These are phyloP conservation scores for Metarhizium brunneum DNA, from an alignment of 2,329 filamentous ascomycete genomes.

Conservation along the genomic window DNA sequence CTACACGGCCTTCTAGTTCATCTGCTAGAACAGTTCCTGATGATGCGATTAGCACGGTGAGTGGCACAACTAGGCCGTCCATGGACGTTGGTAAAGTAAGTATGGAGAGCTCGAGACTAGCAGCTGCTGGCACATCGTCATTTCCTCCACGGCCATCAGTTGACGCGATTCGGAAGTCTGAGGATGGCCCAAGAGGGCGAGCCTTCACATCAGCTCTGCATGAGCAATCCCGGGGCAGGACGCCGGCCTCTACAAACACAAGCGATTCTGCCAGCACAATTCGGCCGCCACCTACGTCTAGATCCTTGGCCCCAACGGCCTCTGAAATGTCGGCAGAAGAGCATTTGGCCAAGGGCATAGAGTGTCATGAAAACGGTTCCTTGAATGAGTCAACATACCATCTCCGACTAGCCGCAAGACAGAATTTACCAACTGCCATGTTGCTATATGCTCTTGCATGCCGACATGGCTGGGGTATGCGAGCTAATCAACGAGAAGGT, in stretches of 20 bases:
- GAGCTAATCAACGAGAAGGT: slow-evolving; percentile 80
- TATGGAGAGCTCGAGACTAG: slow-evolving; percentile 31
- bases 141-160: slow-evolving; percentile 36
- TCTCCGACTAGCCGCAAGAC: slow-evolving; percentile 76
- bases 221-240: slow-evolving; percentile 31
- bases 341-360: slow-evolving; percentile 82
- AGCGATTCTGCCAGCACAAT: slow-evolving; percentile 48
- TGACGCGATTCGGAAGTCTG: slow-evolving; percentile 33
- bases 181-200: slow-evolving; percentile 40
- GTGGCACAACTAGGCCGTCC: slow-evolving; percentile 33
- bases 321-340: slow-evolving; percentile 75
- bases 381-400: slow-evolving; percentile 95
- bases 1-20: slow-evolving; percentile 50
- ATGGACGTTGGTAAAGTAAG: slow-evolving; percentile 41
- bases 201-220: slow-evolving; percentile 27
- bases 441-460: slow-evolving; percentile 91
- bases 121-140: slow-evolving; percentile 31
- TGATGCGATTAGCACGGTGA: slow-evolving; percentile 21
- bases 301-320: slow-evolving; percentile 42
- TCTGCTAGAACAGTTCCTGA: slow-evolving; percentile 31
- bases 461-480: slow-evolving; percentile 96
- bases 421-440: slow-evolving; percentile 88
- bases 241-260: slow-evolving; percentile 38
- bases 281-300: slow-evolving; percentile 27
- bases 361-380: slow-evolving; percentile 78